Evolutionary conservation across 164 flowering plant species (phyloP).

Genomic region (Chloranthus sessilifolius): DNA sequence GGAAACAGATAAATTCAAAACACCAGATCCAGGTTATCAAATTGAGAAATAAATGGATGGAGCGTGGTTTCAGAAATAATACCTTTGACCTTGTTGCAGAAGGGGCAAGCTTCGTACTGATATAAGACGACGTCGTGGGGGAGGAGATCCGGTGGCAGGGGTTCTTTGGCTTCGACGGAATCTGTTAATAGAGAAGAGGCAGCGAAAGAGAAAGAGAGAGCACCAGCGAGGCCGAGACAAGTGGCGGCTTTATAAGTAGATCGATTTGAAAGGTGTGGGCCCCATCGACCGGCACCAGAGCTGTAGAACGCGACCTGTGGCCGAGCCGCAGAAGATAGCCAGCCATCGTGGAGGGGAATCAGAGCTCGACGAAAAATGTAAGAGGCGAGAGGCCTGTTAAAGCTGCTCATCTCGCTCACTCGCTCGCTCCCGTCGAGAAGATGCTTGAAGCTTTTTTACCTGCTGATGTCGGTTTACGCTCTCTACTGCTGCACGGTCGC

Average conservation of each 20-base stretch:
- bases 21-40: too few relatives aligned
- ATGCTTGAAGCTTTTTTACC: too few relatives aligned
- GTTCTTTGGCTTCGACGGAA: conserved; percentile 52
- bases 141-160: conserved; percentile 22
- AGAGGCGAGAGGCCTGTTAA: conserved; percentile 1
- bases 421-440: conserved; percentile 3
- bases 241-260: neutral
- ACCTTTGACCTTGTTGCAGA: conserved; percentile 97
- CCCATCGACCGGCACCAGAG: neutral
- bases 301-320: neutral
- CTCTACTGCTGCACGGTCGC: too few relatives aligned
- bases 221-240: conserved; percentile 32
- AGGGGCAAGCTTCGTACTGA: conserved; percentile 99
- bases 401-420: conserved; percentile 1
- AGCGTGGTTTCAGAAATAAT: too few relatives aligned
- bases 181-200: conserved; percentile 40
- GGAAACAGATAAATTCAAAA: too few relatives aligned
- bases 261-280: neutral
- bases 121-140: conserved; percentile 83
- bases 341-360: neutral
- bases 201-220: conserved; percentile 41
- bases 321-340: neutral
- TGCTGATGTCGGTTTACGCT: too few relatives aligned
- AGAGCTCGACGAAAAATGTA: conserved; percentile 1
- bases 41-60: too few relatives aligned